Evolutionary conservation across 169 alveolate species (phyloP).

Genomic region (Cryptosporidium baileyi): DNA sequence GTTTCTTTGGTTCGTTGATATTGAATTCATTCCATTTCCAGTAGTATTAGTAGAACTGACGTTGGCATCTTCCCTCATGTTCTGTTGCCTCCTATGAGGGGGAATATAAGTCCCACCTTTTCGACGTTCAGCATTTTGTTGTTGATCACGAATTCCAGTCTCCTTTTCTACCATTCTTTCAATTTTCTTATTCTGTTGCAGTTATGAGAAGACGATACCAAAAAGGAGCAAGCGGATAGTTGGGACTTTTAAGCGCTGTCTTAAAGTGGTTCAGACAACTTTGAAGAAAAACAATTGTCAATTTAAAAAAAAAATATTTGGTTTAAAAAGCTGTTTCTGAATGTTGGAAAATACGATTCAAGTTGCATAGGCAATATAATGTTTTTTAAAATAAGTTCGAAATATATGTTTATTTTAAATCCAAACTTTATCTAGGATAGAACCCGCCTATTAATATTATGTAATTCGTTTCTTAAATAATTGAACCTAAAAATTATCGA

Average conservation of each 20-base stretch:
- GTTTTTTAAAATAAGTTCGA: no score
- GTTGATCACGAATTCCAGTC: conserved; percentile 37
- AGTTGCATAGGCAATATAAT: no score
- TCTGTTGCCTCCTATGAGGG: conserved; percentile 62
- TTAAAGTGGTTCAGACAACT: no score
- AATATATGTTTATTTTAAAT: no score
- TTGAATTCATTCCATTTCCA: conserved; percentile 1
- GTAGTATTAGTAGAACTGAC: background rate
- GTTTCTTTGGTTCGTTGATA: background rate
- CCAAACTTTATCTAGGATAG: no score
- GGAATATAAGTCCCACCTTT: conserved; percentile 63
- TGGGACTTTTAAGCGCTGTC: conserved; percentile 46
- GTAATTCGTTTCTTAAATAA: no score
- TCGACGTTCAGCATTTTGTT: conserved; percentile 44
- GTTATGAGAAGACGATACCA: conserved; percentile 42
- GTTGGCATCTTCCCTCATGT: conserved; percentile 45
- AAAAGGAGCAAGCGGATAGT: conserved; percentile 61
- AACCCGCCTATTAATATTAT: no score
- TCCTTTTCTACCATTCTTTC: conserved; percentile 58
- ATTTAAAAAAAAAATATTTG: no score
- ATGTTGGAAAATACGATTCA: no score
- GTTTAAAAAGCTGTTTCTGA: no score
- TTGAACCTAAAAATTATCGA: no score
- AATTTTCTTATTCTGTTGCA: background rate
- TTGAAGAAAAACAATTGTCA: no score